These are phyloP conservation scores for Pterocarpus macrocarpus DNA, from an alignment of 306 rosid species.

Conservation along the genomic window DNA sequence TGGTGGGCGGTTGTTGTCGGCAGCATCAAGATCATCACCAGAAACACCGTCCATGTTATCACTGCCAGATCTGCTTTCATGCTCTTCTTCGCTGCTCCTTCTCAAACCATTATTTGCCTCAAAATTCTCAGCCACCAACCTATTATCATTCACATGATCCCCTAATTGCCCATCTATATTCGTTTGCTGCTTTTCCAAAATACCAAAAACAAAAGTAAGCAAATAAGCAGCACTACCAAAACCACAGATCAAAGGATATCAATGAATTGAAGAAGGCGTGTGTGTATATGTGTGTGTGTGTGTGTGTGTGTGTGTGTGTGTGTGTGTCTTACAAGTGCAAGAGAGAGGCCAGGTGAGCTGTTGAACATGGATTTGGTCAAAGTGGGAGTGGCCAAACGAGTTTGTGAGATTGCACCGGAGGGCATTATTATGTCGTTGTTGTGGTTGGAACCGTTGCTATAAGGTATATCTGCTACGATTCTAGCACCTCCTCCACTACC, in stretches of 20 bases:
- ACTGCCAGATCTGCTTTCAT: constrained; percentile 91
- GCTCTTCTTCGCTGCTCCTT: constrained; percentile 81
- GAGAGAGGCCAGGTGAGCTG: constrained; percentile 90
- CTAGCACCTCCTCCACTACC: constrained; percentile 58
- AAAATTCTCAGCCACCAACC: constrained; percentile 58
- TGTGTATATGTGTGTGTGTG: neutral
- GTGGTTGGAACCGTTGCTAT: constrained; percentile 33
- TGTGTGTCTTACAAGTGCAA: constrained; percentile 70
- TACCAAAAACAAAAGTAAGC: neutral
- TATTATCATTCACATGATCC: constrained; percentile 48
- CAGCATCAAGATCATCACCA: constrained; percentile 85
- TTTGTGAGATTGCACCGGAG: constrained; percentile 74
- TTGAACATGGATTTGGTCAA: constrained; percentile 85
- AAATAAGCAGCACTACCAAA: neutral
- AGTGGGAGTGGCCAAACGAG: constrained; percentile 73
- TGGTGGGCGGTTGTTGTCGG: constrained; percentile 82
- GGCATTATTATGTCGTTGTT: constrained; percentile 61
- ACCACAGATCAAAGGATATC: constrained; percentile 14
- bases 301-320: neutral
- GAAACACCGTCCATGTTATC: constrained; percentile 87
- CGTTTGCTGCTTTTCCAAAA: constrained; percentile 56
- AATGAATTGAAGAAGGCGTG: no score
- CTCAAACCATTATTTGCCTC: constrained; percentile 59
- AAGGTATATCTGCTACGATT: constrained; percentile 69
- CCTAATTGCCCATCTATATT: constrained; percentile 75